phyloP scores from a whole-genome alignment of 1,139 yeast species.

The Saccharomyces hybrid region DNA sequence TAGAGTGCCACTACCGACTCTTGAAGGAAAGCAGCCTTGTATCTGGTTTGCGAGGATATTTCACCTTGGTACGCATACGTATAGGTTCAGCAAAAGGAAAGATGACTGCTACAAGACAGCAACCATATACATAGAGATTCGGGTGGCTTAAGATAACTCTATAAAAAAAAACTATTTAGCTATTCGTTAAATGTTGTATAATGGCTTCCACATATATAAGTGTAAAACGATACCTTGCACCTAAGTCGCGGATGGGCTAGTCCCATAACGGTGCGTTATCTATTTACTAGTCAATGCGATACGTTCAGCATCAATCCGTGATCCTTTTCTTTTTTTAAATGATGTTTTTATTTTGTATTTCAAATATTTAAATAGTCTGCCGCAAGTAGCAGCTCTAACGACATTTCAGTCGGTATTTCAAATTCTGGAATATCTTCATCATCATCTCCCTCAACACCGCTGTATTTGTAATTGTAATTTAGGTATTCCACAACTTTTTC shows the following conservation, averaged over 20 bases:
- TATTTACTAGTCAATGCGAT: too few relatives aligned
- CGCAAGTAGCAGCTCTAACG: conserved; percentile 81
- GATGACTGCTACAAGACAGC: neutral
- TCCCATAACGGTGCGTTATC: too few relatives aligned
- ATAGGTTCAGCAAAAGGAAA: neutral
- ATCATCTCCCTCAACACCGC: conserved; percentile 41
- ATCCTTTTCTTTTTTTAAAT: too few relatives aligned
- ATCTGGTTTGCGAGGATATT: too few relatives aligned
- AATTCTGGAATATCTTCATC: conserved; percentile 65
- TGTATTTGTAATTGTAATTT: conserved; percentile 66
- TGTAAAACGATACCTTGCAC: neutral
- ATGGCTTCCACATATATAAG: neutral
- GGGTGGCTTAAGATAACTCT: too few relatives aligned
- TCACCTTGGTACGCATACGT: too few relatives aligned
- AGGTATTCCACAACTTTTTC: conserved; percentile 83
- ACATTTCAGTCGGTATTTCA: conserved; percentile 88
- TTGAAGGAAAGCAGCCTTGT: too few relatives aligned
- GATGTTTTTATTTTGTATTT: too few relatives aligned
- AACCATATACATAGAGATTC: too few relatives aligned
- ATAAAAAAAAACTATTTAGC: too few relatives aligned
- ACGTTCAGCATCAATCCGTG: too few relatives aligned
- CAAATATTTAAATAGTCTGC: conserved; percentile 73
- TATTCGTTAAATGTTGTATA: neutral
- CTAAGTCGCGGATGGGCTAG: too few relatives aligned
- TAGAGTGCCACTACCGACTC: neutral